A percentile compares a stretch with the other conserved stretches of the same genome.
phyloP scores from a whole-genome alignment of 2,329 filamentous ascomycete genomes.

The Aspergillus unguis region DNA sequence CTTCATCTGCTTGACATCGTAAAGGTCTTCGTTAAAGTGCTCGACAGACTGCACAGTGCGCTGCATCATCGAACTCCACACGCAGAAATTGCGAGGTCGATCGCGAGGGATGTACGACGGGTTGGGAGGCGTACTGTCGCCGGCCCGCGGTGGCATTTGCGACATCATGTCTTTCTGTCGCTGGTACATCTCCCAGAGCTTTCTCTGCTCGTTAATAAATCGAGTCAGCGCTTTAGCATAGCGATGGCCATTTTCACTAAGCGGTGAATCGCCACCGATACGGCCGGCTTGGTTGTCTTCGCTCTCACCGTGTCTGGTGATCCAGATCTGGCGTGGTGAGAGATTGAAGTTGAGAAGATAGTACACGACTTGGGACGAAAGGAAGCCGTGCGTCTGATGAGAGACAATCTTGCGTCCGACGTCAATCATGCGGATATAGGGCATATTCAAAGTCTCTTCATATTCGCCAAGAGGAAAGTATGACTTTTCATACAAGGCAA shows the following conservation, averaged over 20 bases:
- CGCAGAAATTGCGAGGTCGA: slow-evolving; percentile 81
- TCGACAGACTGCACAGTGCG: slow-evolving; percentile 84
- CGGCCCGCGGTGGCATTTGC: slow-evolving; percentile 83
- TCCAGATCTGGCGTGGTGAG: slow-evolving; percentile 94
- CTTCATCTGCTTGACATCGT: slow-evolving; percentile 94
- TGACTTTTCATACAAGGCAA: slow-evolving; percentile 88
- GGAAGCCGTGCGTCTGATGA: slow-evolving; percentile 84
- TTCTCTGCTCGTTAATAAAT: slow-evolving; percentile 78
- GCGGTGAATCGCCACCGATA: slow-evolving; percentile 83
- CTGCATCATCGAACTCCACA: slow-evolving; percentile 97
- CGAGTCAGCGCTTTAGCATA: slow-evolving; percentile 77
- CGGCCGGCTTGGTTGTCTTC: slow-evolving; percentile 81
- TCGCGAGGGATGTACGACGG: slow-evolving; percentile 65
- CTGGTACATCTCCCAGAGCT: slow-evolving; percentile 79
- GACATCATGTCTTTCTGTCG: slow-evolving; percentile 71
- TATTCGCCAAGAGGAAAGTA: slow-evolving; percentile 88
- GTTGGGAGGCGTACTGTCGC: slow-evolving; percentile 91
- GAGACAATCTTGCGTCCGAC: slow-evolving; percentile 92
- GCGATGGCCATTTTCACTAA: slow-evolving; percentile 74
- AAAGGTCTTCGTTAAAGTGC: slow-evolving; percentile 92
- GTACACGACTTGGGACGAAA: slow-evolving; percentile 87
- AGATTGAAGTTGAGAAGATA: slow-evolving; percentile 97
- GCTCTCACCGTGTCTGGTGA: slow-evolving; percentile 91
- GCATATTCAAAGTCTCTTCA: slow-evolving; percentile 85
- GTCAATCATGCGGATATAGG: slow-evolving; percentile 97